Evolutionary conservation across 108 stramenopile species (phyloP), one percentile per base, ranked within the genome.

Genomic region (Nitzschia inconspicua): DNA sequence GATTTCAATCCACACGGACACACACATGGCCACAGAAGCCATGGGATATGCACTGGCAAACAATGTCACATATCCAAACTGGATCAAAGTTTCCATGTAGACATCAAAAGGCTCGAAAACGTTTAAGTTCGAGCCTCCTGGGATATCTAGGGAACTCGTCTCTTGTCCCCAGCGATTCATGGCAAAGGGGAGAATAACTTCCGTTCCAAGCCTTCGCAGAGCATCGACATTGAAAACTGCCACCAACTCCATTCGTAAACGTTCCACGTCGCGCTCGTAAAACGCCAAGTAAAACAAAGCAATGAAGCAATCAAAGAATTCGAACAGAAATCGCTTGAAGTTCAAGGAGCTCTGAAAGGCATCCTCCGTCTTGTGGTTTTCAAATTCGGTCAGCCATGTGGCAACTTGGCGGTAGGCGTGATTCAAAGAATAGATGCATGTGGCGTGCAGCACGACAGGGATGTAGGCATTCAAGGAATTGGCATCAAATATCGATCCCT

Each of bases 261-360:
- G 59, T 25, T 75, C 65, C n/a, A 87, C 70, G 50, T 89, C 76
- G 18, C 79, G 62, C 50, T 89, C 86, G 35, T 89, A 86, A 52
- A 93, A 84, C 26, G 87, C 86, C 26, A 93, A 68, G 53, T 93
- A 93, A 56, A 93, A 89, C 53, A 93, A 49, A 9, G 75, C 70
- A 20, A 93, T 70, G 73, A 89, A 93, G 26, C 85, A 80, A 66
- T 93, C 91, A 71, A 93, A 89, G 3, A 86, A 84, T 73, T 93
- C 91, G 57, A 93, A 93, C 22, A 87, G 39, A 29, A 93, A 79
- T 13, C 91, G 69, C 57, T 93, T 93, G 37, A 88, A 36, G 40
- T 89, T 86, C 16, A 93, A 47, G 47, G 78, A 77, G 57, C 84
- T 80, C 9, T 79, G 56, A 51, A 80, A 65, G 36, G 61, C 76